Base-by-base conservation (phyloP, 768 basidiomycete species). In the Termitomyces sp. region DNA sequence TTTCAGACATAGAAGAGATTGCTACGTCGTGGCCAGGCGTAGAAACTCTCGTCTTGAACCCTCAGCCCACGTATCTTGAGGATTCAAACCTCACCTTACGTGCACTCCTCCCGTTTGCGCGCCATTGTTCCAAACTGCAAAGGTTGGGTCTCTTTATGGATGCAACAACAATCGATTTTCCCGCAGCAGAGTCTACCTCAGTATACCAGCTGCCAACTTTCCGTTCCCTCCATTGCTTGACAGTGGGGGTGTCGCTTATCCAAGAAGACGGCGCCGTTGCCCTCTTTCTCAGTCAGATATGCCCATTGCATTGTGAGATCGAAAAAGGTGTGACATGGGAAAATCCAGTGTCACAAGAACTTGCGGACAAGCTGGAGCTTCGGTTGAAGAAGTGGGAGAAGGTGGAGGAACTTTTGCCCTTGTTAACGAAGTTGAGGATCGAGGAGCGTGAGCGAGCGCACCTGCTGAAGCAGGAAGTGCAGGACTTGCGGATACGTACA, bases 311-410 rank as follows among this genome's bases (percentile, higher is more conserved):
- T 3, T 84, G 80, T 66, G 53, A 40, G 8, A 54, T 86, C 9
- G 76, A 78, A 42, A 72, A 70, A 34, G 85, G 84, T 0, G 72
- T 84, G 50, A 83, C 79, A 10, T 86, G 84, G 85, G 74, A 76
- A 1, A 67, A 71, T 1, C 59, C 60, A 15, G 8, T 57, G 6
- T 36, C 14, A 12, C 50, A 50, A 34, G 62, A 58, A 25, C 29
- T 66, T 0, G 56, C 62, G 14, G 56, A 66, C 12, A 65, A 60
- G 4, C 60, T 74, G 4, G 55, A 61, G n/a, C 57, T 57, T 8
- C 56, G 73, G 4, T 73, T 69, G 52, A 66, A 68, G 10, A 49
- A 67, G 48, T 85, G 86, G 85, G 63, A 57, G n/a, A 75, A 74
- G 73, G 63, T 75, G 49, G 68, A 65, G 54, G 74, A 70, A 60